Percentiles rank a stretch among this genome's conserved stretches.
Evolutionary conservation across 768 basidiomycete species (phyloP).

Genomic region (Xerocomus potaroensis): DNA sequence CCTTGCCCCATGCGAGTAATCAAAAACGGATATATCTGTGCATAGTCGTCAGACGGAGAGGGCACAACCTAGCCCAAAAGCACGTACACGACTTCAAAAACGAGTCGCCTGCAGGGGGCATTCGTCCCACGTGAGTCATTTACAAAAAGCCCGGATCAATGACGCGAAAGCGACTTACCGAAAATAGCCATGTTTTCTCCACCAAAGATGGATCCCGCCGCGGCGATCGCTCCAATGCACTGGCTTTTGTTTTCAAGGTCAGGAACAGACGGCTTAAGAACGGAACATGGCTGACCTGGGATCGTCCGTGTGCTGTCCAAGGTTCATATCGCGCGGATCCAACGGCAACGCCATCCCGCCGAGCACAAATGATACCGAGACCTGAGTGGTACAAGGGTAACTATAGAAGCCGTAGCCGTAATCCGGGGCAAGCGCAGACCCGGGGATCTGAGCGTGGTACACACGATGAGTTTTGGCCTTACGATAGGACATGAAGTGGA

Average conservation of each 20-base stretch:
- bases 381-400: slow-evolving; percentile 44
- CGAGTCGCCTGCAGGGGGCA: slow-evolving; percentile 43
- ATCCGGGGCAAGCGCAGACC: slow-evolving; percentile 35
- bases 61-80: neutral
- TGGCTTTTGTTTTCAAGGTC: slow-evolving; percentile 11
- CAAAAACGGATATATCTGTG: slow-evolving; percentile 39
- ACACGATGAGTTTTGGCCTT: neutral
- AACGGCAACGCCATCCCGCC: slow-evolving; percentile 39
- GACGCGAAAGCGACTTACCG: slow-evolving; percentile 10
- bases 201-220: slow-evolving; percentile 20
- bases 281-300: slow-evolving; percentile 18
- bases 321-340: slow-evolving; percentile 50
- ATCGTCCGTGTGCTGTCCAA: slow-evolving; percentile 38
- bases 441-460: slow-evolving; percentile 43
- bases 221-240: slow-evolving; percentile 55
- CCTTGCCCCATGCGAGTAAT: slow-evolving; percentile 49
- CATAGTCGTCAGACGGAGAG: too few species aligned
- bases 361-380: slow-evolving; percentile 43
- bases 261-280: too few species aligned
- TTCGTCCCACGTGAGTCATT: neutral
- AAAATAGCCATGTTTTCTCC: slow-evolving; percentile 8
- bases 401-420: slow-evolving; percentile 51
- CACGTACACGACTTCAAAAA: slow-evolving; percentile 64
- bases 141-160: neutral
- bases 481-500: neutral